These are phyloP conservation scores for Pinus tabuliformis DNA, from an alignment of 75 land plant genomes.

Conservation along the genomic window DNA sequence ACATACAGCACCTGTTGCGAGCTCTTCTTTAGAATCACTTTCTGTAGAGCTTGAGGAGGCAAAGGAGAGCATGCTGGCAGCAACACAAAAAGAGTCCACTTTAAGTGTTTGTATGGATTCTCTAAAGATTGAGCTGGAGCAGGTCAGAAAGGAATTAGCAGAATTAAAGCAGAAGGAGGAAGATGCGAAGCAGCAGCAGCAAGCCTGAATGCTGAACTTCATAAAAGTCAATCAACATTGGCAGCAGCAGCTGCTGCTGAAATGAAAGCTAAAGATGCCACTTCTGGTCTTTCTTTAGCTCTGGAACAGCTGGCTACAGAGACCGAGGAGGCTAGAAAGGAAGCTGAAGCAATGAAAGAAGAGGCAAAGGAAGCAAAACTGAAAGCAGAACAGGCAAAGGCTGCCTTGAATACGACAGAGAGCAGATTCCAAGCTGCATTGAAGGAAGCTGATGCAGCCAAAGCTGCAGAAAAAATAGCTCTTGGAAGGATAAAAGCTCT, in stretches of 20 bases:
- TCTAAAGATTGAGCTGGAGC: constrained; percentile 50
- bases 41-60: constrained; percentile 61
- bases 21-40: constrained; percentile 25
- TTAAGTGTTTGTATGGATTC: constrained; percentile 40
- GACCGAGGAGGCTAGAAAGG: constrained; percentile 43
- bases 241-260: constrained; percentile 48
- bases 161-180: constrained; percentile 62
- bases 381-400: constrained; percentile 46
- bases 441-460: constrained; percentile 67
- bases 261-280: constrained; percentile 43
- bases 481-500: constrained; percentile 30
- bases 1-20: constrained; percentile 17
- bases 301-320: constrained; percentile 61
- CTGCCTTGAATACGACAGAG: constrained; percentile 53
- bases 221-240: constrained; percentile 48
- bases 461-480: constrained; percentile 59
- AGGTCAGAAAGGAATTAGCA: constrained; percentile 49
- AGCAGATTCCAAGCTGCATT: constrained; percentile 38
- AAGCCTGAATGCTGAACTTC: constrained; percentile 49
- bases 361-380: constrained; percentile 46
- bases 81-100: constrained; percentile 48
- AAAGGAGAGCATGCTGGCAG: constrained; percentile 45
- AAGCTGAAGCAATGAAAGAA: constrained; percentile 53
- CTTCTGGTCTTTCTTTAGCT: constrained; percentile 51
- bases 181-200: constrained; percentile 55